Conservation (phyloP, 2,329 filamentous ascomycete genomes). For the Diaporthe citriasiana region DNA sequence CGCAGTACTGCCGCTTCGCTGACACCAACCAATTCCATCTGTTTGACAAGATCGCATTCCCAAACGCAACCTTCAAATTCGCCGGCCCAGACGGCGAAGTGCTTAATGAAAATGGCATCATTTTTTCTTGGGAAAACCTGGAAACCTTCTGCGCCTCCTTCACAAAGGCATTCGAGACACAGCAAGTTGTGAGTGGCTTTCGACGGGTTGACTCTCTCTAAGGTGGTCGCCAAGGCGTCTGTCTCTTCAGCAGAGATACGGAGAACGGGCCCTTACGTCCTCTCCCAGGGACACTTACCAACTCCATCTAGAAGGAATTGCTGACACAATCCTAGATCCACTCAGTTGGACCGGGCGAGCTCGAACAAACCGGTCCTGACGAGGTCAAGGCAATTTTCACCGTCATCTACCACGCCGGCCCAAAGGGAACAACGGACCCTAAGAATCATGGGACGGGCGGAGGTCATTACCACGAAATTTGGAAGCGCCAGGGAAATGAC, state of each 20-base stretch:
- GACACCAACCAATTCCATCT: constrained; percentile 48
- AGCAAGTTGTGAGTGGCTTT: constrained; percentile 39
- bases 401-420: constrained; percentile 26
- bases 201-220: background rate
- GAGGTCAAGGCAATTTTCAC: constrained; percentile 48
- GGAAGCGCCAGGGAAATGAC: constrained; percentile 35
- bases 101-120: background rate
- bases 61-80: constrained; percentile 45
- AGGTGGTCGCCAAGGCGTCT: background rate
- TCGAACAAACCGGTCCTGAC: constrained; percentile 46
- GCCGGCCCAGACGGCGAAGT: constrained; percentile 11
- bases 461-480: constrained; percentile 40
- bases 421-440: constrained; percentile 7
- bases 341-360: constrained; percentile 46
- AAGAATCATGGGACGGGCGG: constrained; percentile 28
- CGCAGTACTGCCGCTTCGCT: constrained; percentile 47
- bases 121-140: constrained; percentile 35
- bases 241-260: background rate
- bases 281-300: background rate
- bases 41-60: constrained; percentile 46
- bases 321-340: constrained; percentile 41
- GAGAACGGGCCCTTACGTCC: background rate
- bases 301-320: no score
- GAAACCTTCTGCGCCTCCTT: constrained; percentile 44
- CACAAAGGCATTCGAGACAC: constrained; percentile 41